Evolutionary conservation across 1,284 basidiomycete genomes (phyloP), one percentile per base, ranked within the genome.

Genomic region (Polyporus tsugae): DNA sequence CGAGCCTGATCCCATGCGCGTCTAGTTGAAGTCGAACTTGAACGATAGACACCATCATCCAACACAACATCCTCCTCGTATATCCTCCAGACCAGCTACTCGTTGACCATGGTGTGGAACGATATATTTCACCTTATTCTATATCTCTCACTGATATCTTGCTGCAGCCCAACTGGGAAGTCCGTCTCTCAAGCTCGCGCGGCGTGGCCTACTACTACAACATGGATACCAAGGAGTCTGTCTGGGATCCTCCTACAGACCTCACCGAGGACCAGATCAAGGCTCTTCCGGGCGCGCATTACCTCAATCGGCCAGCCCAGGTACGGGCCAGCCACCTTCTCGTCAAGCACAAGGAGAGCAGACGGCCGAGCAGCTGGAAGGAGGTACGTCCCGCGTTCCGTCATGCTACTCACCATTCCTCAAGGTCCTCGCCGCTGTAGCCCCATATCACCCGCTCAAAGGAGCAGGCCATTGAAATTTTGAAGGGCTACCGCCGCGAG

Each of bases 241-340:
- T 83, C 65, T 99, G 98, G 98, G 93, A 96, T 6, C 75, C 87
- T 0, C 98, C 97, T 2, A 62, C 84, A 0, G 91, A 82, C 2
- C 80, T 98, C 60, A 84, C 89, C 17, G 74, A 84, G 42, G 90
- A 91, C 2, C 80, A 96, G 73, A 80, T 95, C 73, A 75, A 82
- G 9, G 70, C 80, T 3, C 86, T 97, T 15, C 91, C 93, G 1
- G 96, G 96, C 0, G 93, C 91, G 33, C 80, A 87, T 38, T 68
- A 78, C 49, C 77, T 83, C 52, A 75, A 78, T 1, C 72, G 74
- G 63, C 81, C 84, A 11, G 86, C 83, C 17, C 87, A 95, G 80
- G 95, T 98, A 41, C 90, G 96, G 67, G 97, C 97, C 13, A 97
- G 95, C 78, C 98, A 99, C 83, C 84, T 99, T 71, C 84, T 99